Base-by-base conservation (phyloP, 768 basidiomycete genomes). In the Psilocybe cubensis region DNA sequence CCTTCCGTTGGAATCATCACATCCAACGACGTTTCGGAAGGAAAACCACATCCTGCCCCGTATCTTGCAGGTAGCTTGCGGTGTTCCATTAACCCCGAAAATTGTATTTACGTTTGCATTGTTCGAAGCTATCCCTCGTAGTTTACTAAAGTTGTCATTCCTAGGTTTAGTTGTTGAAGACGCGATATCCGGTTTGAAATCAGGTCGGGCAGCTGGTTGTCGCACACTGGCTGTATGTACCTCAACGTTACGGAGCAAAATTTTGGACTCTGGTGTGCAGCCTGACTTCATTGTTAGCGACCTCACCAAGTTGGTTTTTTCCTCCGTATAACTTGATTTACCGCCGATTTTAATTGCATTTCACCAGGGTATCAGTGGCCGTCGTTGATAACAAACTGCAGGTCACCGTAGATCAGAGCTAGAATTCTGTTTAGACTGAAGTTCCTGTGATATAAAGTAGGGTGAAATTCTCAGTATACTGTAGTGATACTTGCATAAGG, bases 21-120 rank as follows among this genome's bases (percentile, higher is more conserved):
- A 2, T 86, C 89, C 6, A 83, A 88, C 70, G 84, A 89, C 61
- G 88, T 89, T 9, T 64, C 72, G 10, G 73, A 80, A 48, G 93
- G 94, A 43, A 96, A 96, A 74, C 94, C 94, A n/a, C 80, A 88
- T 66, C 93, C 94, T 0, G 92, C 84, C 31, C 95, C 95, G 20
- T 97, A 96, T 72, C 74, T 94, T 12, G 83, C 84, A 0, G 94
- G 94, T 10, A 92, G 93, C 17, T 63, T 72, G 52, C 77, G 74
- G 45, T 83, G 88, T 56, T 76, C 74, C n/a, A 78, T 82, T 21
- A 75, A 85, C 46, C 76, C 86, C 1, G 71, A 69, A 20, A 83
- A 83, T 47, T 93, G 89, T 86, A 47, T 55, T 83, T 64, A 31
- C 25, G 9, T 23, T 27, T 21, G n/a, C n/a, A n/a, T n/a, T n/a